phyloP scores from a whole-genome alignment of 306 rosid species.

The Acacia acuminata region DNA sequence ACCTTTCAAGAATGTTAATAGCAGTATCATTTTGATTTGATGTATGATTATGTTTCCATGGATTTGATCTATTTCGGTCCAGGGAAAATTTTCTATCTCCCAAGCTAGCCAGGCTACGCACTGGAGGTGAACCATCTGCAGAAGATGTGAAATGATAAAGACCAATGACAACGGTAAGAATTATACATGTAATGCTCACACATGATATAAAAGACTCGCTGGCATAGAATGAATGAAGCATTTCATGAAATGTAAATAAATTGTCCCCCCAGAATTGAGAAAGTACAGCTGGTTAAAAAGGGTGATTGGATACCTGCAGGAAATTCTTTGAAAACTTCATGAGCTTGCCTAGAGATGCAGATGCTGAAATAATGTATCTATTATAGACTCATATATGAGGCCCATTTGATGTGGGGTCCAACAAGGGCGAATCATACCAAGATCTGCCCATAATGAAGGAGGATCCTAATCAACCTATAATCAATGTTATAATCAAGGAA shows the following conservation, averaged over 20 bases:
- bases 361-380: slow-evolving; percentile 22
- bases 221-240: slow-evolving; percentile 4
- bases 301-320: slow-evolving; percentile 82
- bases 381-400: too few species aligned
- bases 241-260: slow-evolving; percentile 39
- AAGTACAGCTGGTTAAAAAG: slow-evolving; percentile 90
- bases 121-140: slow-evolving; percentile 81
- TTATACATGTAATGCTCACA: slow-evolving; percentile 4
- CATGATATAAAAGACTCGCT: slow-evolving; percentile 4
- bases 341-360: slow-evolving; percentile 14
- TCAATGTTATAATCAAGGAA: too few species aligned
- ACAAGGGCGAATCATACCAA: too few species aligned
- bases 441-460: too few species aligned
- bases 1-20: slow-evolving; percentile 71
- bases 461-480: too few species aligned
- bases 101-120: slow-evolving; percentile 48
- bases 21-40: slow-evolving; percentile 67
- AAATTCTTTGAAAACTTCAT: slow-evolving; percentile 32
- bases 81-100: slow-evolving; percentile 73
- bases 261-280: slow-evolving; percentile 86
- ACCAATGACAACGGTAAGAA: slow-evolving; percentile 3
- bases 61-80: slow-evolving; percentile 51
- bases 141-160: slow-evolving; percentile 12
- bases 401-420: too few species aligned
- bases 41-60: slow-evolving; percentile 33